Base-by-base conservation (phyloP, 805 yeast species). In the Wickerhamomyces rabaulensis region DNA sequence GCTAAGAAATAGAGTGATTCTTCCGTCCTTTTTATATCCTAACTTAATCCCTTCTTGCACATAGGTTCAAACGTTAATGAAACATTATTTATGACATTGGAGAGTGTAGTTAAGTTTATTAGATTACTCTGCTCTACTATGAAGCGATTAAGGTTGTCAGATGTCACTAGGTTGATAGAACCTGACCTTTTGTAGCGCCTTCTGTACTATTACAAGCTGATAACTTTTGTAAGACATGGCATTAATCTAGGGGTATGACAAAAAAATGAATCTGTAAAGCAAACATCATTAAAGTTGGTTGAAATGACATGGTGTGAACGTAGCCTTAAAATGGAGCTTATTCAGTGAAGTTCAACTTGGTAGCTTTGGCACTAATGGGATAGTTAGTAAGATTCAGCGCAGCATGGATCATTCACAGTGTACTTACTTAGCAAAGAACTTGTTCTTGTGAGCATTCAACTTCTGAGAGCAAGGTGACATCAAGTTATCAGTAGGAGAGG, bases 401-500 rank as follows among this genome's bases (percentile, higher is more conserved):
- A 51, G 3, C n/a, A n/a, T n/a, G n/a, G n/a, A n/a, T n/a, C n/a
- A n/a, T n/a, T n/a, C n/a, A n/a, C n/a, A n/a, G n/a, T n/a, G 20
- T 9, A 57, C 72, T 42, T 57, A 66, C 73, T 57, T 64, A 36
- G 62, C 60, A 45, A 63, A 56, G 51, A 68, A 74, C 55, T 69
- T 61, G 56, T 59, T 63, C 60, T 71, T 75, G 52, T 77, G 81
- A 33, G 73, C 74, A 49, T 61, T 75, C 49, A 80, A 61, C 59
- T 76, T 79, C 51, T 76, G 75, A 2, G 83, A 71, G 55, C 83
- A 76, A 25, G 85, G 84, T 4, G 83, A 78, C 61, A 79, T 60
- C 51, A 79, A 52, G 42, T 67, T 74, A 54, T 80, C 86, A 3
- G 86, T 80, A 39, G 84, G 84, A 13, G 83, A 78, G 8, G 78